Conservation (phyloP, 495 filamentous ascomycete species). For the Xylaria bambusicola region DNA sequence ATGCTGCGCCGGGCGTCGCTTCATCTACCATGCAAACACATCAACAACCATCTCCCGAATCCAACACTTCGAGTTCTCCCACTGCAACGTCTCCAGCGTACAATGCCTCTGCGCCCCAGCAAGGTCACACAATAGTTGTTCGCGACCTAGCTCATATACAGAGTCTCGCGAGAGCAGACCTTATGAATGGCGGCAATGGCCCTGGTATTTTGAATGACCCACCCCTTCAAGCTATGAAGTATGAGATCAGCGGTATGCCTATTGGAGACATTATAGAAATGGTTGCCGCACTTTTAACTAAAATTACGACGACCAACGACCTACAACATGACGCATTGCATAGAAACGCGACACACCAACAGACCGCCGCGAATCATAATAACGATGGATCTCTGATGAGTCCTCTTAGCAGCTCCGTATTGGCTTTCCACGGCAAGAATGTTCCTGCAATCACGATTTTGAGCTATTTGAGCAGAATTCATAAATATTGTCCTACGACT, state of each 20-base stretch:
- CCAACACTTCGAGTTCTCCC: slow-evolving; percentile 37
- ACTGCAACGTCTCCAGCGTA: slow-evolving; percentile 26
- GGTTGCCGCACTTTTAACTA: slow-evolving; percentile 97
- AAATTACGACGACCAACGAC: slow-evolving; percentile 98
- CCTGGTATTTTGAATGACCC: slow-evolving; percentile 52
- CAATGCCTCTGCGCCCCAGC: slow-evolving; percentile 29
- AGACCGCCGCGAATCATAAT: slow-evolving; percentile 48
- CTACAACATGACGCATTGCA: slow-evolving; percentile 75
- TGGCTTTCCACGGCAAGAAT: slow-evolving; percentile 99
- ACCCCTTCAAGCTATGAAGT: slow-evolving; percentile 60
- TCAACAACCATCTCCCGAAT: slow-evolving; percentile 64
- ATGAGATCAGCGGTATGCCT: slow-evolving; percentile 98
- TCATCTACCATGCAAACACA: slow-evolving; percentile 35
- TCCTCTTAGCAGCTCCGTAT: slow-evolving; percentile 81
- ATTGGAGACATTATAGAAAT: slow-evolving; percentile 98
- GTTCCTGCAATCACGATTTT: slow-evolving; percentile 95
- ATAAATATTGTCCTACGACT: slow-evolving; percentile 98
- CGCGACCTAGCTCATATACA: slow-evolving; percentile 87
- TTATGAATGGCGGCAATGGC: slow-evolving; percentile 51
- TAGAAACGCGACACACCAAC: slow-evolving; percentile 49
- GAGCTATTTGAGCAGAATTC: slow-evolving; percentile 93
- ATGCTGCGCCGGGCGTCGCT: slow-evolving; percentile 29
- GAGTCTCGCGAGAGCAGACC: slow-evolving; percentile 77
- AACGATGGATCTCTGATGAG: slow-evolving; percentile 67
- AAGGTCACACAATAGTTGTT: slow-evolving; percentile 65